Percentiles rank a stretch among this genome's conserved stretches.
phyloP scores from a whole-genome alignment of 106 monocot species.

The Acorus calamus region DNA sequence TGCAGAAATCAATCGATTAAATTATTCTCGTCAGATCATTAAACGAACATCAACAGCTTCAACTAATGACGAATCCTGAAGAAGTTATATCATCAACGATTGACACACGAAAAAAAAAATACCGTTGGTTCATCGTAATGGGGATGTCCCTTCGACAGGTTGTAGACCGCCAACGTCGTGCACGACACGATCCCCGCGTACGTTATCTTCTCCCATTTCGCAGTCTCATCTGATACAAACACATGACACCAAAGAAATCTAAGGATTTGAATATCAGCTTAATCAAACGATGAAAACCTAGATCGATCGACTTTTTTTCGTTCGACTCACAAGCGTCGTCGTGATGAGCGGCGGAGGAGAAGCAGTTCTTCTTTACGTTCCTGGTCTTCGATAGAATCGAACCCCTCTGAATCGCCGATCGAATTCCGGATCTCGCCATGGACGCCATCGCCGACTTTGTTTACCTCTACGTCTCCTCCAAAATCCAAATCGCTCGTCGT shows the following conservation, averaged over 20 bases:
- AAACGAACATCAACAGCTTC: no score
- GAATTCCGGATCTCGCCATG: conserved; percentile 7
- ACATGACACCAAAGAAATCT: neutral
- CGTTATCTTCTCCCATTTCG: conserved; percentile 82
- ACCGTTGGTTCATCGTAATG: conserved; percentile 55
- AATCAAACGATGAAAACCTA: no score
- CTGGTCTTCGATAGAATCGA: neutral
- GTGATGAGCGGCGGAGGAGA: conserved; percentile 12
- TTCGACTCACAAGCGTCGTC: conserved; percentile 15
- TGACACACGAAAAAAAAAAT: neutral
- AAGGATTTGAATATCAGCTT: neutral
- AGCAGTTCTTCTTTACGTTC: neutral
- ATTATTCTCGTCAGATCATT: no score
- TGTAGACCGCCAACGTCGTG: conserved; percentile 34
- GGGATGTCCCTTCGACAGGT: conserved; percentile 52
- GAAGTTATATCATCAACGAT: no score
- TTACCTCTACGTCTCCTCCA: no score
- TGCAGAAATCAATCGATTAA: neutral
- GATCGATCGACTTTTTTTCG: neutral
- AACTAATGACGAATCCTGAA: no score
- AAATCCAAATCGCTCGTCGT: no score
- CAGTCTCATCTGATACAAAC: conserved; percentile 38
- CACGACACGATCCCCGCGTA: conserved; percentile 51
- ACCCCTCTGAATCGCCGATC: neutral
- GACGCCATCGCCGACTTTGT: neutral